phyloP scores from a whole-genome alignment of 1,139 yeast genomes.

The Suhomyces atakaporum region DNA sequence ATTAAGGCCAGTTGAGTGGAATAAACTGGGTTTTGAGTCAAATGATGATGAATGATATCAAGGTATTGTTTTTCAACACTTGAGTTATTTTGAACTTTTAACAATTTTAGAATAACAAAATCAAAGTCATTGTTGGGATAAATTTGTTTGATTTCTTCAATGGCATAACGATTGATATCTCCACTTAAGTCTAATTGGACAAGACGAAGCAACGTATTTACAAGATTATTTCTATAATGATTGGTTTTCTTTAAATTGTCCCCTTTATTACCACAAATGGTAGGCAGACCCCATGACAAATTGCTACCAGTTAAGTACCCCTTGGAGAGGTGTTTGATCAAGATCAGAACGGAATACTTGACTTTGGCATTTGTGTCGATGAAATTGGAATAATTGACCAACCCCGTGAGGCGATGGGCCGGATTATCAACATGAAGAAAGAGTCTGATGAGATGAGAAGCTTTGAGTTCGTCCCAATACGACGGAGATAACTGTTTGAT shows the following conservation, averaged over 20 bases:
- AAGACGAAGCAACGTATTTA: constrained; percentile 32
- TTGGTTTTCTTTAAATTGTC: constrained; percentile 28
- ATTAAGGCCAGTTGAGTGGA: constrained; percentile 40
- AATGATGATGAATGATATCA: constrained; percentile 27
- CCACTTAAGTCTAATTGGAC: constrained; percentile 24
- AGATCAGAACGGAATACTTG: constrained; percentile 18
- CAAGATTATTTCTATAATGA: constrained; percentile 36
- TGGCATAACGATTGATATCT: constrained; percentile 22
- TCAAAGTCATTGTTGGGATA: constrained; percentile 30
- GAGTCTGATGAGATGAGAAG: constrained; percentile 37
- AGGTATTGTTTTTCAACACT: constrained; percentile 32
- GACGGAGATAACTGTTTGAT: constrained; percentile 21
- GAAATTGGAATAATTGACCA: constrained; percentile 31
- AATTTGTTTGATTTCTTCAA: constrained; percentile 20
- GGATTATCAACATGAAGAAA: constrained; percentile 39
- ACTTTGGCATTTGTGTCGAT: constrained; percentile 22
- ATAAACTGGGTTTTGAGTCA: constrained; percentile 20
- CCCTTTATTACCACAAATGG: constrained; percentile 33
- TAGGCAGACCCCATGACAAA: constrained; percentile 29
- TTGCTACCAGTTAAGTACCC: constrained; percentile 34
- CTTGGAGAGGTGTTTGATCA: constrained; percentile 28
- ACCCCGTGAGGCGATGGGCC: constrained; percentile 35
- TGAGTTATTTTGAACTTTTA: constrained; percentile 28
- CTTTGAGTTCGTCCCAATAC: constrained; percentile 41
- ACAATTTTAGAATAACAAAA: constrained; percentile 30